Conservation (phyloP, 2,329 filamentous ascomycete species). For the Cryphonectria naterciae region DNA sequence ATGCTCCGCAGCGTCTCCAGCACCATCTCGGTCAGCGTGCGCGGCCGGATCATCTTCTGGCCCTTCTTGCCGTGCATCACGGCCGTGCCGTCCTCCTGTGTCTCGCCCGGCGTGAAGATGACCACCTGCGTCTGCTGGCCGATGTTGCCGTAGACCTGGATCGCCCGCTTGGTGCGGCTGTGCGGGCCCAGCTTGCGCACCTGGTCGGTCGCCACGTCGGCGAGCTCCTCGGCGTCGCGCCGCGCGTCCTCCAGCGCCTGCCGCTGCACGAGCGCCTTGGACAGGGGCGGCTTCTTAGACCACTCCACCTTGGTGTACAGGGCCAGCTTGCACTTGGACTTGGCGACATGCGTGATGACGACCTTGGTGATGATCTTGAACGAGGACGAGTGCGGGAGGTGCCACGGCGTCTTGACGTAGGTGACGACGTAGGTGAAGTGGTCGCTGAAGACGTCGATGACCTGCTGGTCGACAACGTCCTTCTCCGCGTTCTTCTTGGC, state of each 20-base stretch:
- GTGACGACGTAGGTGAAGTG: conserved; percentile 71
- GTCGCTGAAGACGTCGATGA: conserved; percentile 81
- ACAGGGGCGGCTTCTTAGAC: conserved; percentile 68
- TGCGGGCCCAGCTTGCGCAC: conserved; percentile 74
- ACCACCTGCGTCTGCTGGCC: conserved; percentile 70
- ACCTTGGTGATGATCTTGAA: conserved; percentile 88
- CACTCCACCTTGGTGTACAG: conserved; percentile 89
- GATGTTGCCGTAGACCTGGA: conserved; percentile 77
- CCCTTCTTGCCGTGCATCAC: conserved; percentile 56
- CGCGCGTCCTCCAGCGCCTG: conserved; percentile 77
- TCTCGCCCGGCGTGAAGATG: conserved; percentile 57
- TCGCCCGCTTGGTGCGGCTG: conserved; percentile 75
- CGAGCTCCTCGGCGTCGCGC: conserved; percentile 73
- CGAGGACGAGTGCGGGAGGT: conserved; percentile 77
- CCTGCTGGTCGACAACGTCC: conserved; percentile 79
- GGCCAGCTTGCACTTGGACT: conserved; percentile 89
- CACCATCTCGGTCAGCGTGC: conserved; percentile 69
- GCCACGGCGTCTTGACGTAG: conserved; percentile 71
- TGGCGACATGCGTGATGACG: conserved; percentile 90
- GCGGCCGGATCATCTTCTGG: conserved; percentile 56
- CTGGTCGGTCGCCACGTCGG: conserved; percentile 77
- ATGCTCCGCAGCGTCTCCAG: conserved; percentile 75
- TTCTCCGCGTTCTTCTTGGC: conserved; percentile 50
- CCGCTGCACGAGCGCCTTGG: conserved; percentile 64
- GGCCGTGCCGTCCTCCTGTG: conserved; percentile 38